Evolutionary conservation across 2,329 filamentous ascomycete genomes (phyloP).

Genomic region (Aspergillus eucalypticola): DNA sequence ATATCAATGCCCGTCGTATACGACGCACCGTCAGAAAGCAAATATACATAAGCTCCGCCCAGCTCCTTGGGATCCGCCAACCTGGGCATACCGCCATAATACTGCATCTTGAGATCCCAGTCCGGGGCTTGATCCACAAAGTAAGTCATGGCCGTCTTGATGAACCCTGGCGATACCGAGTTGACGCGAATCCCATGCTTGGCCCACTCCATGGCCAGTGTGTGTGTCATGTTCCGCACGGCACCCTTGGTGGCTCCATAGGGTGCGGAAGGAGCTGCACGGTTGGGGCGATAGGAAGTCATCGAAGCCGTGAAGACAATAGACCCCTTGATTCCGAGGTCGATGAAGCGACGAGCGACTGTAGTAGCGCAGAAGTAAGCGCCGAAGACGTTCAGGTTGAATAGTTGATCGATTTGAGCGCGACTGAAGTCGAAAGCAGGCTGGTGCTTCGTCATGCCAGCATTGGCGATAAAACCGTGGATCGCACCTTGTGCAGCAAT

Average conservation of each 20-base stretch:
- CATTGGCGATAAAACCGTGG: too few species aligned
- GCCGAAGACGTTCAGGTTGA: slow-evolving; percentile 43
- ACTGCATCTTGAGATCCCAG: slow-evolving; percentile 55
- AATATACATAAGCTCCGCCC: slow-evolving; percentile 53
- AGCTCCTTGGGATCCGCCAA: slow-evolving; percentile 54
- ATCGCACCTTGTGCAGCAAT: too few species aligned
- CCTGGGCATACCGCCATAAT: slow-evolving; percentile 57
- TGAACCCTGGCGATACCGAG: slow-evolving; percentile 41
- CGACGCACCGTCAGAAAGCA: slow-evolving; percentile 49
- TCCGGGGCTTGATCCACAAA: slow-evolving; percentile 52
- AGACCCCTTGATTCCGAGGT: slow-evolving; percentile 37
- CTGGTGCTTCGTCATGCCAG: slow-evolving; percentile 31
- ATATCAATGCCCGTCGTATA: slow-evolving; percentile 54
- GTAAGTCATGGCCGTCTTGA: slow-evolving; percentile 47
- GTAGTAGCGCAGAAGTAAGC: slow-evolving; percentile 28
- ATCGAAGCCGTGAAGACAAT: slow-evolving; percentile 50
- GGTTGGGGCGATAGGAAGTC: slow-evolving; percentile 50
- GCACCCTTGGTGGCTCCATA: slow-evolving; percentile 49
- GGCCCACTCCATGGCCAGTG: slow-evolving; percentile 50
- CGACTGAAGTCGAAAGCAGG: slow-evolving; percentile 44
- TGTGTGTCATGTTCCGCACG: slow-evolving; percentile 30
- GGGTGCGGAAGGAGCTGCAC: slow-evolving; percentile 45
- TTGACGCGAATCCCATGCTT: slow-evolving; percentile 42
- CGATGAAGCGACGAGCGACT: slow-evolving; percentile 38
- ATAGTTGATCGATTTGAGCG: slow-evolving; percentile 40